Conservation (phyloP, 257 asterid species). For the Rauvolfia tetraphylla region DNA sequence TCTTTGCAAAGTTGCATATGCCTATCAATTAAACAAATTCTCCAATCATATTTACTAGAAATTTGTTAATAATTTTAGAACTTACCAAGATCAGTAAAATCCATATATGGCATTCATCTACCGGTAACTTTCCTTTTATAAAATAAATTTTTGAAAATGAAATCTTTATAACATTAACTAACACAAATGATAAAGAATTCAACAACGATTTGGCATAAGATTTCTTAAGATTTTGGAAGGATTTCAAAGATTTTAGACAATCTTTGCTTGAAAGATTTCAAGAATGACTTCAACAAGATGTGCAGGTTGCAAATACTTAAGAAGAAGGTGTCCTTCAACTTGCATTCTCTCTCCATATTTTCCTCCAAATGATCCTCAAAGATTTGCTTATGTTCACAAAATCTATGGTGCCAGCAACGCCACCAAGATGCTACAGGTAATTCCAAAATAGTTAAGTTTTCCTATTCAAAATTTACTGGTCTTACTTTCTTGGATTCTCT, state of each 20-base stretch:
- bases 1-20: neutral
- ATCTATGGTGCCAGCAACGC: conserved; percentile 75
- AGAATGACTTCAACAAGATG: conserved; percentile 51
- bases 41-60: too few species aligned
- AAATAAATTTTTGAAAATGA: neutral
- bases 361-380: conserved; percentile 56
- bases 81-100: neutral
- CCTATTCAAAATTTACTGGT: too few species aligned
- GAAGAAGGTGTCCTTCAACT: conserved; percentile 61
- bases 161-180: conserved; percentile 6
- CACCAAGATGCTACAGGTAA: conserved; percentile 55
- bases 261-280: conserved; percentile 3
- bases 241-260: conserved; percentile 18
- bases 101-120: neutral
- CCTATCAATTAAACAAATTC: neutral
- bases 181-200: neutral
- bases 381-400: conserved; percentile 57
- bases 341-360: conserved; percentile 70
- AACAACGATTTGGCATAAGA: neutral
- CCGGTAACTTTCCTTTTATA: conserved; percentile 19
- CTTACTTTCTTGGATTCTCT: too few species aligned
- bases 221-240: neutral
- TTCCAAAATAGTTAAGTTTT: neutral
- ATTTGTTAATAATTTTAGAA: neutral
- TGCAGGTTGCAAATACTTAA: conserved; percentile 75